Base-by-base conservation (phyloP, 257 asterid genomes). In the Haberlea rhodopensis region DNA sequence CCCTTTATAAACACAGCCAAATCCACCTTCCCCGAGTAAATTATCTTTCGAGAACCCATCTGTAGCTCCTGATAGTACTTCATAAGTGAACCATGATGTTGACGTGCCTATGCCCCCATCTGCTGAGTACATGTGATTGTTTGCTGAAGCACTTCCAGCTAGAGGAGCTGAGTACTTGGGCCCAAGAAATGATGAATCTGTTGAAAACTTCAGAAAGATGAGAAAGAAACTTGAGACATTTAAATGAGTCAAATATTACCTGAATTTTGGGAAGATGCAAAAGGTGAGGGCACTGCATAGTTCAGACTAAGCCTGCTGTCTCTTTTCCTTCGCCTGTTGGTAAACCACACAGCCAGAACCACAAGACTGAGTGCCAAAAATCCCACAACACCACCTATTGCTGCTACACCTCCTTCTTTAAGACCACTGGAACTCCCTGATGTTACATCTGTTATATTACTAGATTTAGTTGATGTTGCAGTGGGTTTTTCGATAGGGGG, bases 1-100 rank as follows among this genome's bases (percentile, higher is more conserved):
- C 53, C 97, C 97, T 78, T 90, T 90, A 73, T 85, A 90, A 66
- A 90, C 96, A 72, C 78, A 82, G 37, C 97, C 97, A 65, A 90
- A 90, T 63, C 97, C 97, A 66, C 95, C 96, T 84, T 87, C 95
- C 22, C 96, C 97, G 51, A 90, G 79, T 53, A 90, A 24, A 68
- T 80, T 82, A 16, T 70, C 24, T 61, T 69, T 53, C 10, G 88
- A 76, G 75, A 90, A 90, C 13, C 71, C 83, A 66, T 76, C 57
- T 32, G 97, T 90, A 23, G 95, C 96, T 15, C n/a, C 66, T 28
- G 79, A 64, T 60, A 90, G 76, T 72, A 87, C 97, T 83, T 87
- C 95, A 48, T 80, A 85, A 3, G 92, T 77, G 80, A 87, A 90
- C 82, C 90, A 87, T 65, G 92, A 78, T 60, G 82, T 82, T 69